Evolutionary conservation across 345 rosid genomes (phyloP).

Genomic region (Salix arbutifolia): DNA sequence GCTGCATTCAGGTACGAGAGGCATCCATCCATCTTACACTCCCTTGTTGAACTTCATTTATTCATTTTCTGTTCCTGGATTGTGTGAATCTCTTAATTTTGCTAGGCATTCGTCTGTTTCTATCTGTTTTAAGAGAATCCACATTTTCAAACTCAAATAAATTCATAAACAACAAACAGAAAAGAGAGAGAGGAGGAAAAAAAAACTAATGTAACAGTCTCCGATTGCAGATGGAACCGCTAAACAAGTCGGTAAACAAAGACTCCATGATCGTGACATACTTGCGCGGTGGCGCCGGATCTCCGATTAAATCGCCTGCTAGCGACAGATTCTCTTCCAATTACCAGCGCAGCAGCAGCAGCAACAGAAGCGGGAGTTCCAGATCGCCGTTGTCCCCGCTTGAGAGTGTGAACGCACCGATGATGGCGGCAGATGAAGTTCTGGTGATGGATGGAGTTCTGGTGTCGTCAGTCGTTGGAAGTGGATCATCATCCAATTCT

Average conservation of each 20-base stretch:
- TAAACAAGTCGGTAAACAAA: slow-evolving; percentile 8
- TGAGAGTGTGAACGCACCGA: slow-evolving; percentile 2
- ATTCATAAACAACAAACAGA: background rate
- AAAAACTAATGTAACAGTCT: background rate
- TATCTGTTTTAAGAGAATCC: no score
- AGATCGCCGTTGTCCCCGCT: slow-evolving; percentile 33
- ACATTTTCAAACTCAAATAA: background rate
- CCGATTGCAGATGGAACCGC: background rate
- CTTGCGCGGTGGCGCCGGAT: slow-evolving; percentile 9
- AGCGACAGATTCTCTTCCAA: background rate
- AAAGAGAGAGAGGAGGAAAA: background rate
- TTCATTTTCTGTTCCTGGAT: no score
- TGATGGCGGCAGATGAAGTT: slow-evolving; percentile 38
- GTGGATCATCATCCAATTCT: slow-evolving; percentile 13
- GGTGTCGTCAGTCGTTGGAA: background rate
- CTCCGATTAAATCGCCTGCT: slow-evolving; percentile 2
- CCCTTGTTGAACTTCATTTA: no score
- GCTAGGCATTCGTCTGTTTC: no score
- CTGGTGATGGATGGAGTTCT: slow-evolving; percentile 65
- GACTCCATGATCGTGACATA: slow-evolving; percentile 3
- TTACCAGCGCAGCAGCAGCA: background rate
- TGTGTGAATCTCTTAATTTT: no score
- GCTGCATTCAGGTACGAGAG: no score
- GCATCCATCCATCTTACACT: no score
- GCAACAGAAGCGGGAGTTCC: background rate